Percentiles rank a stretch among this genome's conserved stretches.
Conservation (phyloP, 345 rosid species). For the Microthlaspi erraticum region DNA sequence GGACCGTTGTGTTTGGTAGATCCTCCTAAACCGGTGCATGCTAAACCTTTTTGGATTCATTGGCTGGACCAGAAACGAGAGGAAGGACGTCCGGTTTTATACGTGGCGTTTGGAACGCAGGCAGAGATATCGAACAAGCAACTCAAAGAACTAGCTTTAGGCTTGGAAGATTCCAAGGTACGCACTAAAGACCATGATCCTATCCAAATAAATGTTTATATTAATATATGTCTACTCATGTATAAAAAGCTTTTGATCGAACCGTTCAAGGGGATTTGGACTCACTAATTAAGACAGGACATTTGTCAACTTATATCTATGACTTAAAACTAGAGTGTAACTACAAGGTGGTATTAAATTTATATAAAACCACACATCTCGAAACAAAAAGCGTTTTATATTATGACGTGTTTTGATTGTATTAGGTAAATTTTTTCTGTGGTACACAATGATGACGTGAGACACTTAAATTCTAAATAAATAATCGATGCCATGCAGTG, state of each 20-base stretch:
- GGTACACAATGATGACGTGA: neutral
- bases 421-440: neutral
- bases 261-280: neutral
- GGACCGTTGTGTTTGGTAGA: conserved; percentile 65
- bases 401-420: conserved; percentile 5
- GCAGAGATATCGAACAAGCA: conserved; percentile 61
- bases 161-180: conserved; percentile 62
- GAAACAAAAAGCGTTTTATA: neutral
- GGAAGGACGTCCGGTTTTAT: conserved; percentile 58
- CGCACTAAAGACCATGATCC: neutral
- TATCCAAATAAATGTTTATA: neutral
- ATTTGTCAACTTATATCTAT: neutral
- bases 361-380: neutral
- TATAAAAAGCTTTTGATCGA: neutral
- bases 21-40: conserved; percentile 13
- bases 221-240: neutral
- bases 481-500: neutral
- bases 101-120: conserved; percentile 85
- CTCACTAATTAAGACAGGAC: neutral
- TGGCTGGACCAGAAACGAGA: conserved; percentile 68
- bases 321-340: neutral
- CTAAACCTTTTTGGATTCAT: conserved; percentile 56
- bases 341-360: neutral
- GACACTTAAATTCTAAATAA: neutral
- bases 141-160: conserved; percentile 58